Percentiles rank a stretch among this genome's conserved stretches.
phyloP scores from a whole-genome alignment of 371 early-diverging fungal species.

The Rhizopus stolonifer region DNA sequence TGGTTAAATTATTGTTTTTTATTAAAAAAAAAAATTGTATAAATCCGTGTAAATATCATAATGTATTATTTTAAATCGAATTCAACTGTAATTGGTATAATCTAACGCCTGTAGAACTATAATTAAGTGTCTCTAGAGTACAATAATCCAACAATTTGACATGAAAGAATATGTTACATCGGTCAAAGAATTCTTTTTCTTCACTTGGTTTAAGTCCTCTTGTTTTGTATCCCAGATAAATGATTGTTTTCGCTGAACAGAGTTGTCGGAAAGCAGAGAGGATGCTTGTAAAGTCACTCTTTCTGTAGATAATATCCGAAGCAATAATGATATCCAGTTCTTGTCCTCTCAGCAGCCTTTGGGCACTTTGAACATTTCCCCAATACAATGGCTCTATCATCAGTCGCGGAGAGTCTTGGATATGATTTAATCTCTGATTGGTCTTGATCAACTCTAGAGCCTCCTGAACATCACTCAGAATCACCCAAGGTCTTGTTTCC shows the following conservation, averaged over 20 bases:
- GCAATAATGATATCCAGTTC: constrained; percentile 42
- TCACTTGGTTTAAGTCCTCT: constrained; percentile 39
- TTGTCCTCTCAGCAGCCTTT: background rate
- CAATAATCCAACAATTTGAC: background rate
- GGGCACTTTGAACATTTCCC: constrained; percentile 12
- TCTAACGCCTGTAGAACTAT: background rate
- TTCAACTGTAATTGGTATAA: background rate
- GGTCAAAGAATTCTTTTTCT: constrained; percentile 48
- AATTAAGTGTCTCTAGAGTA: too few relatives aligned
- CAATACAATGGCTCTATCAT: constrained; percentile 27
- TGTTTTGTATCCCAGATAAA: constrained; percentile 59
- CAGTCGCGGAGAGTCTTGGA: background rate
- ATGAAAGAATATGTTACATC: constrained; percentile 20
- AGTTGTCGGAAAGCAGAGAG: constrained; percentile 28
- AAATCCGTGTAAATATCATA: too few relatives aligned
- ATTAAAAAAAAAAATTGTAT: too few relatives aligned
- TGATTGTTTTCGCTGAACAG: constrained; percentile 14
- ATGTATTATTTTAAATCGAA: too few relatives aligned
- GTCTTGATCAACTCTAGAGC: constrained; percentile 34
- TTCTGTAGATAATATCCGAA: constrained; percentile 55
- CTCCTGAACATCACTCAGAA: constrained; percentile 44
- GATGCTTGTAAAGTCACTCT: constrained; percentile 25
- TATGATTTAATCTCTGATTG: constrained; percentile 33
- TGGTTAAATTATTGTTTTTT: constrained; percentile 57
- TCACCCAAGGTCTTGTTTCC: constrained; percentile 1